Percentiles rank a stretch among this genome's conserved stretches.
Evolutionary conservation across 2,329 filamentous ascomycete genomes (phyloP).

Genomic region (Cercospora sp.): DNA sequence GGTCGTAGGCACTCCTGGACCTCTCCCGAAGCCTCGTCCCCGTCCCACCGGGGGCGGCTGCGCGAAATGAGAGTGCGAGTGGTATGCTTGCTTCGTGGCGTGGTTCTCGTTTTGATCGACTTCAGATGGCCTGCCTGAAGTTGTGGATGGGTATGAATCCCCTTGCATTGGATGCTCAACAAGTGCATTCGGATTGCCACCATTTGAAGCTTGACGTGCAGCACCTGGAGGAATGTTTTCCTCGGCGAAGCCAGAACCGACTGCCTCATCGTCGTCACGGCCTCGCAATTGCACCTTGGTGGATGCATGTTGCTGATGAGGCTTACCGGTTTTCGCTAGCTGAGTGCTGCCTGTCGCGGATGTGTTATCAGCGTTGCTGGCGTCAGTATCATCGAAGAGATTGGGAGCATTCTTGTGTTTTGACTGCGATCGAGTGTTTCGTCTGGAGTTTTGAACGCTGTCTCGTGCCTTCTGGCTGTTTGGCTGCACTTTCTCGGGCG

Average conservation of each 20-base stretch:
- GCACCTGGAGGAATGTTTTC: too few species aligned
- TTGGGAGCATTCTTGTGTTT: neutral
- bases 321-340: neutral
- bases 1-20: neutral
- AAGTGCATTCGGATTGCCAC: neutral
- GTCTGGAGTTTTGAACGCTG: neutral
- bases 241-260: too few species aligned
- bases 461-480: neutral
- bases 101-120: constrained; percentile 3
- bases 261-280: neutral
- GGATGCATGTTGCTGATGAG: neutral
- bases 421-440: neutral
- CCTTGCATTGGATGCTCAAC: constrained; percentile 11
- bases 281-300: neutral
- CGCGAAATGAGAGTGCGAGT: neutral
- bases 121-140: constrained; percentile 18
- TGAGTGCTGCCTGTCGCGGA: constrained; percentile 9
- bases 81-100: neutral
- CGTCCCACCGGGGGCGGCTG: neutral
- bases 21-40: neutral
- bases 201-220: neutral
- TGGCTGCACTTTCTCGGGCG: neutral
- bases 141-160: constrained; percentile 25
- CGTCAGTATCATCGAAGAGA: constrained; percentile 16
- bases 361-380: constrained; percentile 15